Evolutionary conservation across 2,329 filamentous ascomycete species (phyloP), one percentile per base, ranked within the genome.

Genomic region (Pseudogymnoascus sp.): DNA sequence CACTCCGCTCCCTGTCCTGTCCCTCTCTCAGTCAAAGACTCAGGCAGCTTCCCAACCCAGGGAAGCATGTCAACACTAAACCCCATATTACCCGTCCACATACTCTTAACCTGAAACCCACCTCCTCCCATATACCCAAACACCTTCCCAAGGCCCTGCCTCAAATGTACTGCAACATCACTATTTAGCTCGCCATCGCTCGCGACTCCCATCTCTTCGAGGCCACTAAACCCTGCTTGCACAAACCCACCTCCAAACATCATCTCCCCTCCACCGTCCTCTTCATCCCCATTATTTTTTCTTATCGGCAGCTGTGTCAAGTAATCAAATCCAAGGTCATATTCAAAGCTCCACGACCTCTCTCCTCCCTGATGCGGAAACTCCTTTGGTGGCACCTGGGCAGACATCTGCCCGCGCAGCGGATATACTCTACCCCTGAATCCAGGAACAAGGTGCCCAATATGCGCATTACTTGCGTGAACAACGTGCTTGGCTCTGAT

Each of bases 311-410:
- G 71, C 2, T 82, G 78, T 2, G 88, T 81, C 77, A 89, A 82
- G 71, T 89, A 89, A 64, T 89, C 87, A 68, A 85, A 88, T 0
- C 84, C 83, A n/a, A 75, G 72, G 2, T 77, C 76, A 68, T 83
- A 84, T 29, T 86, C 81, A 65, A 88, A 83, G 29, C 78, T 76
- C 81, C 82, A 85, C 0, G 81, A 83, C 4, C 74, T 74, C 15
- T 69, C 63, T 9, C 84, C 69, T 0, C 77, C 72, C 0, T 66
- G 48, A 0, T 66, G 62, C 0, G 69, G 68, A 44, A 76, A 76
- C 0, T 15, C 12, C 13, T 51, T 36, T 15, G 77, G 76, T 0
- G 80, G 77, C 1, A 70, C 68, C 65, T 84, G 80, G 0, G 79
- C 78, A 0, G 79, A 77, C 80, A 84, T 83, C 62, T 81, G 78